A percentile compares a stretch with the other conserved stretches of the same genome.
Evolutionary conservation across 495 filamentous ascomycete genomes (phyloP).

Genomic region (Xylaria scruposa): DNA sequence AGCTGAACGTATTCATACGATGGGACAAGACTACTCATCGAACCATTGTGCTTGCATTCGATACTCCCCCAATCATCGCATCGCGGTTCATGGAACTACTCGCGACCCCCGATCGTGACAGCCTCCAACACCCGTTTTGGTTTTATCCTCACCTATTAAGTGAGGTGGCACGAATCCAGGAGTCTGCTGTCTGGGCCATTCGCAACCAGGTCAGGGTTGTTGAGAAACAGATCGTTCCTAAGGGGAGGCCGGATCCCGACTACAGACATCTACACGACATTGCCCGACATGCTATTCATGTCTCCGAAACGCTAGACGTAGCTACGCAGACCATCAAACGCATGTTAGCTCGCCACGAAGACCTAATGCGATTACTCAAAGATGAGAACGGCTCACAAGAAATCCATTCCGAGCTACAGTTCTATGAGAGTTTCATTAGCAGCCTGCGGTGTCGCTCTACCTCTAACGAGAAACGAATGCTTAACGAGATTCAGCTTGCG

Average conservation of each 20-base stretch:
- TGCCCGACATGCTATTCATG: constrained; percentile 56
- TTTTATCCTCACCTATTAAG: constrained; percentile 34
- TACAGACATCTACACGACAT: constrained; percentile 54
- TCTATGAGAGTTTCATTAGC: constrained; percentile 46
- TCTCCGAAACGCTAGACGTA: constrained; percentile 53
- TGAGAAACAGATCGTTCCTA: constrained; percentile 31
- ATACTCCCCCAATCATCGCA: constrained; percentile 32
- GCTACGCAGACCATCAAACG: constrained; percentile 44
- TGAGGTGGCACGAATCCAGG: constrained; percentile 38
- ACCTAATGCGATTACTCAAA: neutral
- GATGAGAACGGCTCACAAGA: constrained; percentile 17
- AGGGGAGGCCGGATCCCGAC: constrained; percentile 39
- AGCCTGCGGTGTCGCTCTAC: constrained; percentile 47
- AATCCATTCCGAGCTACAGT: constrained; percentile 39
- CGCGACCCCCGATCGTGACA: neutral
- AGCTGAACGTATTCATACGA: constrained; percentile 44
- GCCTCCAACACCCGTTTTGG: constrained; percentile 34
- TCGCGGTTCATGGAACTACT: constrained; percentile 18
- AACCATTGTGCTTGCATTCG: constrained; percentile 46
- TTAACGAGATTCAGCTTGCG: constrained; percentile 55
- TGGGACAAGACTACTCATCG: constrained; percentile 37
- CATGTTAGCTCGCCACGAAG: constrained; percentile 43
- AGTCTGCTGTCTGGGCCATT: constrained; percentile 44
- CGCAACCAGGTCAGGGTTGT: constrained; percentile 40
- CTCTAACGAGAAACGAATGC: constrained; percentile 46